A percentile compares a stretch with the other conserved stretches of the same genome.
Conservation (phyloP, 1,284 basidiomycete genomes). For the Cryptococcus sp. region DNA sequence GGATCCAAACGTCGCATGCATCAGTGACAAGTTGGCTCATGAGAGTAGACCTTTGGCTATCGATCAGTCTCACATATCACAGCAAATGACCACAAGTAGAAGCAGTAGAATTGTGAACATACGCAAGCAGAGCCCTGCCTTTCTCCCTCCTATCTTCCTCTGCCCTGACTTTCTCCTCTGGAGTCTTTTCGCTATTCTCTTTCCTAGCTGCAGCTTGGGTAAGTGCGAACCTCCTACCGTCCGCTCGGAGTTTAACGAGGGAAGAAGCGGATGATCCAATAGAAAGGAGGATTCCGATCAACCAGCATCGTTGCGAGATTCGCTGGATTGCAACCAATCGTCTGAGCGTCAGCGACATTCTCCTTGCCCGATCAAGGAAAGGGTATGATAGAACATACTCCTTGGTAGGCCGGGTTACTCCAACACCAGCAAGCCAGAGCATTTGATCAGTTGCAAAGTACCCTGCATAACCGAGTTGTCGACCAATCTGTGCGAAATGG, state of each 20-base stretch:
- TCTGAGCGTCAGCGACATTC: constrained; percentile 38
- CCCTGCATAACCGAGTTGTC: constrained; percentile 87
- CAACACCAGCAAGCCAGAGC: constrained; percentile 75
- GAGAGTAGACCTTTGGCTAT: constrained; percentile 42
- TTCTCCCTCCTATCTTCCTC: constrained; percentile 41
- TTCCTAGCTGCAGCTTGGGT: constrained; percentile 29
- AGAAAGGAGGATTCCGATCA: constrained; percentile 78
- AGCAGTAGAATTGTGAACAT: constrained; percentile 8
- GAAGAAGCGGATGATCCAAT: constrained; percentile 55
- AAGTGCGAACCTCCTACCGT: constrained; percentile 40
- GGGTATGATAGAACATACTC: constrained; percentile 28
- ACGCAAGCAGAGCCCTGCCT: constrained; percentile 44
- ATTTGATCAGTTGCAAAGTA: constrained; percentile 79
- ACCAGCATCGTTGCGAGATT: constrained; percentile 82
- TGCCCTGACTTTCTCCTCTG: constrained; percentile 26
- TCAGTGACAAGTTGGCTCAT: constrained; percentile 46
- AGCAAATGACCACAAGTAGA: background rate
- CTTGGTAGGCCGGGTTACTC: constrained; percentile 59
- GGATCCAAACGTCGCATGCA: constrained; percentile 65
- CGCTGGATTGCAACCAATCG: constrained; percentile 64
- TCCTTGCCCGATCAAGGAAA: background rate
- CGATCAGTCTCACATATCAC: background rate
- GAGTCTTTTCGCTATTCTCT: constrained; percentile 28
- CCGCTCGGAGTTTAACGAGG: constrained; percentile 44
- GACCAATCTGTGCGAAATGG: constrained; percentile 71